phyloP scores from a whole-genome alignment of 768 basidiomycete genomes.

The Calocybe cyanea region DNA sequence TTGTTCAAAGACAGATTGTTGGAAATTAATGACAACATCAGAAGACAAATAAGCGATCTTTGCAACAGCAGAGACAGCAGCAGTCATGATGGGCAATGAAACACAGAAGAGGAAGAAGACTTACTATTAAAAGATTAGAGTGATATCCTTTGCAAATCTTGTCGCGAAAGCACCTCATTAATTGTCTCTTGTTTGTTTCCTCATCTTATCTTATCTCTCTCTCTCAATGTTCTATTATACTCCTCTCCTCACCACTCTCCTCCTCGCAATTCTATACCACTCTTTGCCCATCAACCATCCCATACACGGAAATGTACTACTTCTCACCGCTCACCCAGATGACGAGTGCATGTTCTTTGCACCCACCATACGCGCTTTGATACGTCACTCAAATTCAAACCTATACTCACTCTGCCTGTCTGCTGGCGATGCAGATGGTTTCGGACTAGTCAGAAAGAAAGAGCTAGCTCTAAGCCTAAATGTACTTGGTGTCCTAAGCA shows the following conservation, averaged over 20 bases:
- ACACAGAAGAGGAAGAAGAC: not conserved
- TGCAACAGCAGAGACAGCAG: conserved; percentile 42
- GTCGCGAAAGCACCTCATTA: conserved; percentile 37
- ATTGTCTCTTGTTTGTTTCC: conserved; percentile 32
- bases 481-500: conserved; percentile 56
- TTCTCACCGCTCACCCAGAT: conserved; percentile 92
- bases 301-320: conserved; percentile 37
- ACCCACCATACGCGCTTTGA: conserved; percentile 68
- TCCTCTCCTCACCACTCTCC: conserved; percentile 25
- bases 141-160: too few relatives aligned
- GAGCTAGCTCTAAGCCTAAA: conserved; percentile 67
- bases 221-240: conserved; percentile 14
- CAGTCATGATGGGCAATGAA: conserved; percentile 14
- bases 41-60: conserved; percentile 72
- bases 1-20: conserved; percentile 37
- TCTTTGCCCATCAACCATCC: conserved; percentile 22
- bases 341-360: conserved; percentile 95
- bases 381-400: conserved; percentile 8
- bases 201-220: conserved; percentile 10
- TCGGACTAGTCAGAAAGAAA: conserved; percentile 52
- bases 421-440: conserved; percentile 72
- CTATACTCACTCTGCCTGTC: conserved; percentile 69
- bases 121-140: conserved; percentile 7
- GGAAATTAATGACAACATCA: conserved; percentile 59
- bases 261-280: conserved; percentile 27